phyloP scores from a whole-genome alignment of 2,329 filamentous ascomycete species.

The Arthroderma uncinatum region DNA sequence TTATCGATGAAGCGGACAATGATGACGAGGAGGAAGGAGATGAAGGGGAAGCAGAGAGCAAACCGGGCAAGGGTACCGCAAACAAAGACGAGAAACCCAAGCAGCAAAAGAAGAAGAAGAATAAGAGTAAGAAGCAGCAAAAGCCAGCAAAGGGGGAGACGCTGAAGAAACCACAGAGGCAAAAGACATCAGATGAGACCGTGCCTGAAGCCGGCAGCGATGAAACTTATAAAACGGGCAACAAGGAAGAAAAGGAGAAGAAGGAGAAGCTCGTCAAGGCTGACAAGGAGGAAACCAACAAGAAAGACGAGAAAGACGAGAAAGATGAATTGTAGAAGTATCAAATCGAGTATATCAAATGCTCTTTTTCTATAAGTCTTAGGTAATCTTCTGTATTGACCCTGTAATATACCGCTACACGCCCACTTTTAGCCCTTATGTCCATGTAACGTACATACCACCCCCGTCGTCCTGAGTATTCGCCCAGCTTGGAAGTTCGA shows the following conservation, averaged over 20 bases:
- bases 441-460: neutral
- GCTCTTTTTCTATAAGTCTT: neutral
- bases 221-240: conserved; percentile 24
- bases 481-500: neutral
- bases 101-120: conserved; percentile 15
- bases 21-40: conserved; percentile 39
- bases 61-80: neutral
- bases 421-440: neutral
- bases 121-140: conserved; percentile 19
- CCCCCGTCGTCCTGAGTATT: neutral
- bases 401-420: neutral
- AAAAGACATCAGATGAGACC: conserved; percentile 8
- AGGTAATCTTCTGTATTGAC: neutral
- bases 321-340: conserved; percentile 2
- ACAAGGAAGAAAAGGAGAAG: conserved; percentile 24
- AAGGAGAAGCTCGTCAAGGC: neutral
- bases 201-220: conserved; percentile 24
- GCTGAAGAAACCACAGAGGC: conserved; percentile 12
- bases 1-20: conserved; percentile 46
- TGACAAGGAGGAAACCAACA: neutral
- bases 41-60: conserved; percentile 1
- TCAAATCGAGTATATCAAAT: neutral
- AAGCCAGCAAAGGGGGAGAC: conserved; percentile 13
- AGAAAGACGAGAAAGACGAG: neutral
- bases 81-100: conserved; percentile 13